Evolutionary conservation across 2,329 filamentous ascomycete genomes (phyloP), one percentile per base, ranked within the genome.

Genomic region (Thelonectria blattea): DNA sequence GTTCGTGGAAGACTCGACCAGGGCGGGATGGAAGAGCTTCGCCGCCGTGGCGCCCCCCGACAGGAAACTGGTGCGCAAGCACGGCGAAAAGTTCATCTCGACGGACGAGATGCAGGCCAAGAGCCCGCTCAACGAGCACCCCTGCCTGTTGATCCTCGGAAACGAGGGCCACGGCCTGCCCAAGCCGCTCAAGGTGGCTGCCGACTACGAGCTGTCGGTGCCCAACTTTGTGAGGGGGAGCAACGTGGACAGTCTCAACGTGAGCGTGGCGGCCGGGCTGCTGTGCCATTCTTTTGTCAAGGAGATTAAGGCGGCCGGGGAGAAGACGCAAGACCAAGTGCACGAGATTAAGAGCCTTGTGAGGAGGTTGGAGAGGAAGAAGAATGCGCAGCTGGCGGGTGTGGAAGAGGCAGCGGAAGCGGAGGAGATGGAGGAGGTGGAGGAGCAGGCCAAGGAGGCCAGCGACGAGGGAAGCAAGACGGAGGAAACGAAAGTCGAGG

Each of bases 191-290:
- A 86, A 85, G 66, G 85, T 83, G 43, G 82, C 85, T 58, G 89
- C 91, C 0, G 87, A 96, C 66, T 81, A 80, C 30, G 81, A 88
- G 66, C 69, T 89, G 5, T 85, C 88, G 7, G 91, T 99, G 55
- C 83, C 83, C 65, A 85, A 74, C 74, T 84, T 74, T 65, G 83
- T 75, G 43, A 78, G 72, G 63, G 80, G 70, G 73, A 84, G 71
- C 73, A 87, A 66, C 73, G 87, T 99, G 3, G 94, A 98, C 75
- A 97, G 93, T 74, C 78, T 99, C 74, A 98, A 99, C 73, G 95
- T 98, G 41, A 92, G 91, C 72, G 93, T 96, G 18, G 94, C 95
- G 1, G 87, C 91, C 7, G 92, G 87, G 1, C 79, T 98, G 50
- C 78, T 98, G 52, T 89, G 88, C 63, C 84, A 88, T 64, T 81